Evolutionary conservation across 2,329 filamentous ascomycete species (phyloP).

Genomic region (Pyrenochaeta sp.): DNA sequence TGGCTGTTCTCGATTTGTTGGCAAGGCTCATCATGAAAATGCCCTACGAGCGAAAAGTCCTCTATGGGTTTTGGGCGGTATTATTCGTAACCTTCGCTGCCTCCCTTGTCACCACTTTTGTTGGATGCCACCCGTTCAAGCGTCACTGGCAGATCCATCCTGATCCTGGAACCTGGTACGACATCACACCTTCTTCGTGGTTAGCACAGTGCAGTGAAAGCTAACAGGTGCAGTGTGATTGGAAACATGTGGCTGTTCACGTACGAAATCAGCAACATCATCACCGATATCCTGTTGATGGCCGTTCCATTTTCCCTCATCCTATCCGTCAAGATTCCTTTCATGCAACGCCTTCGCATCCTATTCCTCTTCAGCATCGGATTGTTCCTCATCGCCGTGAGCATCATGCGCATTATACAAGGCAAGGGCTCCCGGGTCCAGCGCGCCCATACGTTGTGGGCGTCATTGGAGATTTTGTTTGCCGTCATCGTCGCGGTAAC

Average conservation of each 20-base stretch:
- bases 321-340: slow-evolving; percentile 14
- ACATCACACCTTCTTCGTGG: background rate
- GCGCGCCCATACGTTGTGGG: slow-evolving; percentile 24
- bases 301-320: slow-evolving; percentile 19
- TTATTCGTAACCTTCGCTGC: slow-evolving; percentile 20
- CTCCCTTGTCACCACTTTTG: slow-evolving; percentile 19
- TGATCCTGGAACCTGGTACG: slow-evolving; percentile 27
- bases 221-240: slow-evolving; percentile 20
- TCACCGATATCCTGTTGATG: slow-evolving; percentile 27
- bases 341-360: slow-evolving; percentile 22
- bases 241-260: slow-evolving; percentile 29
- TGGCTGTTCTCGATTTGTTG: slow-evolving; percentile 26
- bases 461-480: slow-evolving; percentile 22
- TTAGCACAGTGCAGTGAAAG: background rate
- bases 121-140: slow-evolving; percentile 19
- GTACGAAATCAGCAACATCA: slow-evolving; percentile 27
- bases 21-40: slow-evolving; percentile 24
- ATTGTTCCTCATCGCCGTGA: slow-evolving; percentile 23
- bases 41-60: slow-evolving; percentile 19
- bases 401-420: slow-evolving; percentile 21
- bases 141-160: slow-evolving; percentile 25
- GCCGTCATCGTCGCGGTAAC: slow-evolving; percentile 25
- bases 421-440: slow-evolving; percentile 19
- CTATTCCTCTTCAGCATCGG: slow-evolving; percentile 28
- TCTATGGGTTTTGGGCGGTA: slow-evolving; percentile 14